Evolutionary conservation across 352 stramenopile genomes (phyloP), one percentile per base, ranked within the genome.

Genomic region (Phytophthora pisi): DNA sequence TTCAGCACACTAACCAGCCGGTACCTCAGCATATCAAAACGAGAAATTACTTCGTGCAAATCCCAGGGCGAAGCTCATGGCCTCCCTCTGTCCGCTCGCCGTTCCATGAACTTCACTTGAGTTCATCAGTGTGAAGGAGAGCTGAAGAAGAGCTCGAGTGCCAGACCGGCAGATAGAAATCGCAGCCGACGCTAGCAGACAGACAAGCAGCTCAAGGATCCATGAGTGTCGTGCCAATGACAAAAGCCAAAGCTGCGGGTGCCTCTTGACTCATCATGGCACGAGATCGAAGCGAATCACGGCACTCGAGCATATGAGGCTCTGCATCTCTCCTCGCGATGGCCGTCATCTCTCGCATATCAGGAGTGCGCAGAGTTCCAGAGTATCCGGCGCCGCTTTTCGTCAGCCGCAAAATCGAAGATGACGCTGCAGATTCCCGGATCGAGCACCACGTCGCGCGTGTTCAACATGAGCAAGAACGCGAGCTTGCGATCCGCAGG

Each of bases 381-480:
- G 38, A 75, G 26, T 20, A 78, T 72, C 6, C 49, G 31, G 4
- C 70, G 70, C 2, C 66, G 61, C 26, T 66, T 62, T 49, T 78
- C 66, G 24, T 72, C 46, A 16, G 61, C 70, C 53, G 70, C 66
- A 57, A 72, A 72, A 40, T 23, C 42, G 40, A 78, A 78, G 36
- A 78, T 66, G 53, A 59, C 47, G 20, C 36, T 65, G 26, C 47
- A 68, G 24, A 78, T 74, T 5, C 66, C 66, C 10, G 57, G 70
- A 46, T 75, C 70, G 24, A 78, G 43, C n/a, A 75, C 61, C 24
- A 72, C 43, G 3, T 68, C 70, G 6, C 53, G 45, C 10, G 53
- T 42, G 51, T 51, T 61, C 23, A 75, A 20, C 49, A 62, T 49
- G 40, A 78, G 30, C 49, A 78, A 64, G 40, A 78, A 69, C 18